Base-by-base conservation (phyloP, 768 basidiomycete species). In the Coprinopsis sp. region DNA sequence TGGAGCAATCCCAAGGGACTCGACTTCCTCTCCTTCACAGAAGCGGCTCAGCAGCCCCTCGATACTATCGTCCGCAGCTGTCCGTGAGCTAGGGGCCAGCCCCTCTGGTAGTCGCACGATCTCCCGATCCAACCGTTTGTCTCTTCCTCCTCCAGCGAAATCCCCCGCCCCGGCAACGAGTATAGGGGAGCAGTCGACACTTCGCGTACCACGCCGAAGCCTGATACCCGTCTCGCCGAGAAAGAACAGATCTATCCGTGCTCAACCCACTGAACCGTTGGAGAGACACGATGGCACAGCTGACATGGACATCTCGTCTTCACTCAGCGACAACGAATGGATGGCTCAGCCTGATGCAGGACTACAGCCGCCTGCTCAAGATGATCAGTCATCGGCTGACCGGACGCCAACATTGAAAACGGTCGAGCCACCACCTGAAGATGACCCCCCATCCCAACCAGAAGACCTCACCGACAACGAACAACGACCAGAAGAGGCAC, bases 141-240 rank as follows among this genome's bases (percentile, higher is more conserved):
- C 51, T 22, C 56, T 54, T 1, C 58, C 53, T 3, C 57, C 57
- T 12, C 55, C 66, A 3, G 56, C 69, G 2, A 64, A 64, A 16
- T 51, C 54, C 3, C n/a, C n/a, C n/a, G n/a, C n/a, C n/a, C n/a
- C n/a, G n/a, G n/a, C n/a, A n/a, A n/a, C n/a, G n/a, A n/a, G n/a
- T n/a, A n/a, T n/a, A n/a, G n/a, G n/a, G n/a, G n/a, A n/a, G n/a
- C n/a, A n/a, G n/a, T n/a, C n/a, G n/a, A n/a, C n/a, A n/a, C n/a
- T n/a, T n/a, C n/a, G n/a, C n/a, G n/a, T n/a, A n/a, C n/a, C n/a
- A n/a, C n/a, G n/a, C n/a, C n/a, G n/a, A n/a, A n/a, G n/a, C n/a
- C n/a, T n/a, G n/a, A n/a, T n/a, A n/a, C n/a, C n/a, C n/a, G n/a
- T n/a, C n/a, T n/a, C n/a, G n/a, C n/a, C n/a, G n/a, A n/a, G n/a